Evolutionary conservation across 2,329 filamentous ascomycete species (phyloP).

Genomic region (Penicillium sp.): DNA sequence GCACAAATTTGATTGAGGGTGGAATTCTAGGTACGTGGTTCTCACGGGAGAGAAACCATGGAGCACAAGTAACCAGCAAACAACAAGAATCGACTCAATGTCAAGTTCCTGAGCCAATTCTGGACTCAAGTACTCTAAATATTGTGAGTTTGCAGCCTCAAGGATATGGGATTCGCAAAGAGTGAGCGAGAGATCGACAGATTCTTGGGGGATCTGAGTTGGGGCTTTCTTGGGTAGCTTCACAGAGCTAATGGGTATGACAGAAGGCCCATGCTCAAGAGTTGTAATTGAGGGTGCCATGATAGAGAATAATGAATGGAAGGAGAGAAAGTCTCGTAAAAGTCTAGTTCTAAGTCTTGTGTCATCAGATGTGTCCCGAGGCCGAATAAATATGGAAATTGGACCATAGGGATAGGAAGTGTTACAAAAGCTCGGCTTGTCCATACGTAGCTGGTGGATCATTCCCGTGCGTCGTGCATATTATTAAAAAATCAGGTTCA

Average conservation of each 20-base stretch:
- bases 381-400: too few species aligned
- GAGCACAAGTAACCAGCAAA: not conserved
- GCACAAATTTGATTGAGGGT: not conserved
- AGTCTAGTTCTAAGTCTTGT: not conserved
- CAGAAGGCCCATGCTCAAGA: not conserved
- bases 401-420: too few species aligned
- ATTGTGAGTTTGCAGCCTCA: not conserved
- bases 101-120: not conserved
- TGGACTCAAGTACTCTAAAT: not conserved
- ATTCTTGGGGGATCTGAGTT: not conserved
- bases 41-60: not conserved
- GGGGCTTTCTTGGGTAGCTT: not conserved
- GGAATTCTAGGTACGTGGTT: not conserved
- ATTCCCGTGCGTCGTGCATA: too few species aligned
- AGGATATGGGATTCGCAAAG: not conserved
- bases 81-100: not conserved
- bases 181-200: not conserved
- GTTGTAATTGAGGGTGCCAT: not conserved
- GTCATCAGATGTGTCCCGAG: too few species aligned
- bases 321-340: not conserved
- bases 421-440: too few species aligned
- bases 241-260: not conserved
- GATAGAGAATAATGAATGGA: not conserved
- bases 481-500: too few species aligned
- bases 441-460: too few species aligned